Conservation (phyloP, 176 grass and related monocot species). For the Carex pumila region DNA sequence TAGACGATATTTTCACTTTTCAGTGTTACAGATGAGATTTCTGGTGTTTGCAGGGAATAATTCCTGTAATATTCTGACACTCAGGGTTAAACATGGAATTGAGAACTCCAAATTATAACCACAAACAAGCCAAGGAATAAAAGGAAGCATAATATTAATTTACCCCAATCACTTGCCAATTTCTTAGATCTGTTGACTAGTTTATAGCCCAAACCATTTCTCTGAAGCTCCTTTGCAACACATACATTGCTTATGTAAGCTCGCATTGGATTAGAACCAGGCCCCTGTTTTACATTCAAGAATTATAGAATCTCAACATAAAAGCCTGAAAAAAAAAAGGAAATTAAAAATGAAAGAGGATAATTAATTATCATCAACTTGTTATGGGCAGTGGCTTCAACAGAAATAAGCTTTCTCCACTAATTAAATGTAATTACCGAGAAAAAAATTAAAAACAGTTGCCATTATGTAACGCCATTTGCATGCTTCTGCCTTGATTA, state of each 20-base stretch:
- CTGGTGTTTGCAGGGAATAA: background rate
- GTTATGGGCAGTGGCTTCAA: background rate
- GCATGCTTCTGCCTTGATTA: background rate
- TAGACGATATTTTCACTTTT: background rate
- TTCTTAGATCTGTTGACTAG: conserved; percentile 69
- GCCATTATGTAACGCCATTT: background rate
- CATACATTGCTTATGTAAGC: conserved; percentile 83
- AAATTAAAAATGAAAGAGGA: background rate
- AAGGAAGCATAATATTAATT: conserved; percentile 17
- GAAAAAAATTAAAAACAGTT: background rate
- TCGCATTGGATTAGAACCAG: conserved; percentile 41
- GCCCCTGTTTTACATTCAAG: conserved; percentile 44
- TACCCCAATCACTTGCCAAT: conserved; percentile 72
- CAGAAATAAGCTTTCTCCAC: background rate
- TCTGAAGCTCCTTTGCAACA: conserved; percentile 84
- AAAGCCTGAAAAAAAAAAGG: background rate
- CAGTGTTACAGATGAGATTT: background rate
- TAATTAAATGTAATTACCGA: background rate
- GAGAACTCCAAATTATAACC: background rate
- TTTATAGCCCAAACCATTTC: conserved; percentile 71
- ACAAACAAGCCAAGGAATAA: background rate
- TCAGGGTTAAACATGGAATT: background rate
- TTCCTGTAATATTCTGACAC: background rate
- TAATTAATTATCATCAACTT: background rate
- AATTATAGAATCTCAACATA: conserved; percentile 11